Evolutionary conservation across 2,329 filamentous ascomycete genomes (phyloP).

Genomic region (Metarhizium anisopliae): DNA sequence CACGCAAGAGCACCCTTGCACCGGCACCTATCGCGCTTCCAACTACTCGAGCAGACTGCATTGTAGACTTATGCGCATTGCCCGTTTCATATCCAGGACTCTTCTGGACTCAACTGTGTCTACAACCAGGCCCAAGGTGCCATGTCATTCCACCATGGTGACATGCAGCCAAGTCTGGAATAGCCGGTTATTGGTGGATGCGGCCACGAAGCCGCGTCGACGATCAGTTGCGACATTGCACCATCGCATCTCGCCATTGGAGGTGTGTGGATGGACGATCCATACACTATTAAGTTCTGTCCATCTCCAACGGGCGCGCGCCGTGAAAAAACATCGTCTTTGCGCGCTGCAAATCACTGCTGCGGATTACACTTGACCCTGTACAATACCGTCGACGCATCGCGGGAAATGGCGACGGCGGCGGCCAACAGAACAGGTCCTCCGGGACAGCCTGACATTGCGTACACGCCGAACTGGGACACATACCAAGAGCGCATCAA

Average conservation of each 20-base stretch:
- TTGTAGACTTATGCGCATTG: too few species aligned
- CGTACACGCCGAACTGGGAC: conserved; percentile 43
- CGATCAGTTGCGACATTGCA: conserved; percentile 3
- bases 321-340: too few species aligned
- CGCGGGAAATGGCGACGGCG: neutral
- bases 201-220: neutral
- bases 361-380: too few species aligned
- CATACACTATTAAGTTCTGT: neutral
- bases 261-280: neutral
- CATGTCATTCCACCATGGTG: neutral
- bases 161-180: neutral
- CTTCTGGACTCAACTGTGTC: too few species aligned
- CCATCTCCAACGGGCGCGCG: neutral
- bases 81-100: too few species aligned
- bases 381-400: too few species aligned
- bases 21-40: too few species aligned
- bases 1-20: too few species aligned
- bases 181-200: neutral
- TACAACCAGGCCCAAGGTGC: too few species aligned
- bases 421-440: conserved; percentile 14
- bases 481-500: conserved; percentile 44
- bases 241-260: conserved; percentile 2
- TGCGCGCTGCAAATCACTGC: too few species aligned
- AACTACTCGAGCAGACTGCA: too few species aligned
- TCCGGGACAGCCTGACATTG: conserved; percentile 47